Evolutionary conservation across 2,329 filamentous ascomycete species (phyloP).

Genomic region (Aspergillus tanneri): DNA sequence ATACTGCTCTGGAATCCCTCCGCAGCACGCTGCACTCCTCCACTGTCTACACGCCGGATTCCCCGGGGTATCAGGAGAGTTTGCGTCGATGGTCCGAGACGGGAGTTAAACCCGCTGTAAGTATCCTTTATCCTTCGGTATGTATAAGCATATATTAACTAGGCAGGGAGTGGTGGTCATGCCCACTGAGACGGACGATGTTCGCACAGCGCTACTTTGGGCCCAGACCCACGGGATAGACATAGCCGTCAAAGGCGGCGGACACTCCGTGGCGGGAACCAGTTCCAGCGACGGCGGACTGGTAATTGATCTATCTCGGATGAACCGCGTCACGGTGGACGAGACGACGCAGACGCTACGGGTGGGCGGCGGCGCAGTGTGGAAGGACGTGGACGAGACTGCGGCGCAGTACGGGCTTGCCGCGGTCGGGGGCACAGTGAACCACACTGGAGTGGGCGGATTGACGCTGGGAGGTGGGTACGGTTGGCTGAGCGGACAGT

Average conservation of each 20-base stretch:
- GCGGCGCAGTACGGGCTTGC: constrained; percentile 55
- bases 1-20: constrained; percentile 11
- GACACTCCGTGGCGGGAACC: constrained; percentile 54
- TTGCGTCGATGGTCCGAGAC: constrained; percentile 34
- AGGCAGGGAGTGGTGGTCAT: constrained; percentile 47
- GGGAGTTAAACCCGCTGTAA: constrained; percentile 31
- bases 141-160: not conserved
- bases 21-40: constrained; percentile 12
- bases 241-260: constrained; percentile 32
- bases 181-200: constrained; percentile 43
- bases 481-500: constrained; percentile 54
- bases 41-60: constrained; percentile 22
- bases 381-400: constrained; percentile 57
- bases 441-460: constrained; percentile 62
- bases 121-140: not conserved
- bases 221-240: constrained; percentile 37
- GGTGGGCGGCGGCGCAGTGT: constrained; percentile 55
- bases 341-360: constrained; percentile 46
- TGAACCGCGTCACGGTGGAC: constrained; percentile 55
- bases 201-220: constrained; percentile 47
- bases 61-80: constrained; percentile 24
- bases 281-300: constrained; percentile 57
- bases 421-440: constrained; percentile 62
- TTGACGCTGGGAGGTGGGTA: constrained; percentile 60
- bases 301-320: constrained; percentile 56